A percentile compares a stretch with the other conserved stretches of the same genome.
Evolutionary conservation across 352 stramenopile species (phyloP).

Genomic region (Phytophthora melonis): DNA sequence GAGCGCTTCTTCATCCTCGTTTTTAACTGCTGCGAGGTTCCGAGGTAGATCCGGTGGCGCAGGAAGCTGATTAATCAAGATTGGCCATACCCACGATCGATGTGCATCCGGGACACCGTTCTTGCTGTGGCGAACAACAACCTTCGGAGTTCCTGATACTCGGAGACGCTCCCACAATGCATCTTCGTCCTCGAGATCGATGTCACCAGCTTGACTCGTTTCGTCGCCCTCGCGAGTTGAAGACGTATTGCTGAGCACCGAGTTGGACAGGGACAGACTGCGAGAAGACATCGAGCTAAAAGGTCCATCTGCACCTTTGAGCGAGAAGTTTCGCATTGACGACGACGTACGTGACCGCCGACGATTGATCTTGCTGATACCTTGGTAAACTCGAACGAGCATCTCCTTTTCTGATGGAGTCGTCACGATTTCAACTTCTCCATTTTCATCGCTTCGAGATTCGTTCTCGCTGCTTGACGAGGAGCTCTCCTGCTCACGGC

Average conservation of each 20-base stretch:
- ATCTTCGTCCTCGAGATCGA: constrained; percentile 40
- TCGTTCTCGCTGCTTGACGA: constrained; percentile 38
- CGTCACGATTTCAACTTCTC: constrained; percentile 66
- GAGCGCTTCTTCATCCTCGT: constrained; percentile 52
- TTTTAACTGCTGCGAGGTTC: constrained; percentile 34
- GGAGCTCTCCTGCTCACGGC: constrained; percentile 27
- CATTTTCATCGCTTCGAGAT: constrained; percentile 36
- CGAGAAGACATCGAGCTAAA: constrained; percentile 49
- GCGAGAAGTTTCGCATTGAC: constrained; percentile 54
- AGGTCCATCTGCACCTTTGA: constrained; percentile 49
- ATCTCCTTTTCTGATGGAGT: constrained; percentile 80
- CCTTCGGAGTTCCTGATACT: constrained; percentile 34
- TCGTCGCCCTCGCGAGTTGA: constrained; percentile 46
- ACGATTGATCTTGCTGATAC: constrained; percentile 79
- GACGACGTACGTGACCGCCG: constrained; percentile 74
- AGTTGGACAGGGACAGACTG: constrained; percentile 67
- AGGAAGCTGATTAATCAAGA: constrained; percentile 63
- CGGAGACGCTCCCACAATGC: constrained; percentile 57
- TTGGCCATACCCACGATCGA: constrained; percentile 75
- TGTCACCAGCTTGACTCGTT: constrained; percentile 32
- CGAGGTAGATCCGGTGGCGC: constrained; percentile 47
- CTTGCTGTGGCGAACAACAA: constrained; percentile 57
- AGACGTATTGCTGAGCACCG: constrained; percentile 56
- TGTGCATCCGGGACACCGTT: constrained; percentile 71
- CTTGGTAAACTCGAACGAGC: constrained; percentile 71